Percentiles rank a stretch among this genome's conserved stretches.
These are phyloP conservation scores for Rhodomyrtus psidioides DNA, from an alignment of 441 rosid genomes.

Conservation along the genomic window DNA sequence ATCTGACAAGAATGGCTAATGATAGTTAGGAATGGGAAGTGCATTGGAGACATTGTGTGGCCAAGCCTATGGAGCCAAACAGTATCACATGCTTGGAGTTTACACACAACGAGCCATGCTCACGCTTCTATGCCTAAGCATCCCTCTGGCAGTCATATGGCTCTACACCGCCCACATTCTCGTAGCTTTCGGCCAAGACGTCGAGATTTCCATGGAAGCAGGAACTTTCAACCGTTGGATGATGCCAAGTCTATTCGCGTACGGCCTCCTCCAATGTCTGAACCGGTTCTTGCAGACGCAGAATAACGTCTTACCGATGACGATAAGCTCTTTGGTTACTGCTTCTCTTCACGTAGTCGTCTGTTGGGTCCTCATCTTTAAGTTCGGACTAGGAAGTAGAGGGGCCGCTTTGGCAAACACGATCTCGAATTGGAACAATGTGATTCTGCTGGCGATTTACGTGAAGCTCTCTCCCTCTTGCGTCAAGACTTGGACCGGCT, in stretches of 20 bases:
- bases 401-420: slow-evolving; percentile 58
- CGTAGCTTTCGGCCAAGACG: slow-evolving; percentile 36
- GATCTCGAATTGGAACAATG: slow-evolving; percentile 52
- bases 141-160: slow-evolving; percentile 50
- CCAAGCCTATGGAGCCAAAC: slow-evolving; percentile 62
- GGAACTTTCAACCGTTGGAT: slow-evolving; percentile 42
- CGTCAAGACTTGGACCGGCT: slow-evolving; percentile 46
- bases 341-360: slow-evolving; percentile 30
- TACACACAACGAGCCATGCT: slow-evolving; percentile 62
- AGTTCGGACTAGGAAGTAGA: slow-evolving; percentile 34
- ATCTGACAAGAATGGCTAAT: background rate
- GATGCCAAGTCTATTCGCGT: slow-evolving; percentile 57
- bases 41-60: slow-evolving; percentile 72
- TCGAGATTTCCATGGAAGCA: slow-evolving; percentile 33
- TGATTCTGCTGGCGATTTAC: slow-evolving; percentile 31
- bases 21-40: slow-evolving; percentile 57
- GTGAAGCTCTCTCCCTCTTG: slow-evolving; percentile 32
- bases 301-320: slow-evolving; percentile 43
- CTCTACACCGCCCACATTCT: slow-evolving; percentile 39
- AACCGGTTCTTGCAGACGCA: slow-evolving; percentile 52
- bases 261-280: slow-evolving; percentile 43
- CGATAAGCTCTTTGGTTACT: slow-evolving; percentile 35
- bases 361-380: slow-evolving; percentile 51
- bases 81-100: slow-evolving; percentile 52
- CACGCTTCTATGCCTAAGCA: slow-evolving; percentile 26